Base-by-base conservation (phyloP, 2,329 filamentous ascomycete genomes). In the Fusarium sp. region DNA sequence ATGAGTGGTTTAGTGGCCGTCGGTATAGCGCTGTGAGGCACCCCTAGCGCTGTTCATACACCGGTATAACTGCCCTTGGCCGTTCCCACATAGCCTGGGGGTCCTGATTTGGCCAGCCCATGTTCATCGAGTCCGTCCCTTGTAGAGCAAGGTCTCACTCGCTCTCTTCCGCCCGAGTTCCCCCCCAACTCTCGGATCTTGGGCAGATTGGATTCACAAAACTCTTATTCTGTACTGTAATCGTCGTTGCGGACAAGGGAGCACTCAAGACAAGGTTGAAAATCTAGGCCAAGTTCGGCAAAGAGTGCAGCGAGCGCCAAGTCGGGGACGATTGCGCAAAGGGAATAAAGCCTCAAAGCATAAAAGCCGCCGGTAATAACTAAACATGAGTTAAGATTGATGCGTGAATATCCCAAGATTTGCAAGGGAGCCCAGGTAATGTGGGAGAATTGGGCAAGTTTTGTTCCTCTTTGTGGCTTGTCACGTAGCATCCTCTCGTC, bases 251-350 rank as follows among this genome's bases (percentile, higher is more conserved):
- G 70, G 35, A 47, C 51, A 58, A 48, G 42, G 50, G 28, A 61
- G 35, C 33, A 35, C 26, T 22, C 62, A 58, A 68, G 60, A 68
- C 64, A 59, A 68, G 68, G 72, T 77, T 71, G 61, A 60, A 48
- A 64, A 54, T 44, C 72, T 74, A 70, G 61, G 50, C 70, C 65
- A 56, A 56, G 59, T 60, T 62, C 47, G 50, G 70, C 56, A 48
- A 74, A 69, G 61, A 71, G 35, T 61, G 58, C 59, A 74, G 66
- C 53, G 54, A 68, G 61, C 51, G 70, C 74, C 70, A 74, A 72
- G 70, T 77, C 70, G 65, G 71, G 67, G 70, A 66, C 59, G 57
- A 70, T 68, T 71, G 59, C 71, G 48, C 50, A 73, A 73, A 73
- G 59, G 71, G 71, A 73, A 73, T 68, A 70, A 70, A 73, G 70